Conservation (phyloP, 768 basidiomycete genomes). For the Mycena vitilis region DNA sequence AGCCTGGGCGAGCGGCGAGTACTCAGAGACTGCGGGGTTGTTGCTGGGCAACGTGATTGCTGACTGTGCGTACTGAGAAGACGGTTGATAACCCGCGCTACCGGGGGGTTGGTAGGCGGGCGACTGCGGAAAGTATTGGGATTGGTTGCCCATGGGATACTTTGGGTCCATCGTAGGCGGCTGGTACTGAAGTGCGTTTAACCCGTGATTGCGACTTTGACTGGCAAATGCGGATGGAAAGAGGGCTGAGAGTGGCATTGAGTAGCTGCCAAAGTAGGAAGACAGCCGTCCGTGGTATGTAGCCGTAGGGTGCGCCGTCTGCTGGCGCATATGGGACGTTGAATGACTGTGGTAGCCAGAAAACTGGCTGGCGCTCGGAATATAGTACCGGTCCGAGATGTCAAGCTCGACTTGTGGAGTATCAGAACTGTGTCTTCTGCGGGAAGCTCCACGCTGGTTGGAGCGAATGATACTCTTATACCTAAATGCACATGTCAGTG, state of each 20-base stretch:
- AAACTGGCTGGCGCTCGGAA: neutral
- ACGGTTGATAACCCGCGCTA: conserved; percentile 8
- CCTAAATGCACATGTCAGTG: conserved; percentile 41
- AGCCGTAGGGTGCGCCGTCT: neutral
- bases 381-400: neutral
- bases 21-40: conserved; percentile 8
- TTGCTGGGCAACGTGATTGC: conserved; percentile 3
- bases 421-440: conserved; percentile 4
- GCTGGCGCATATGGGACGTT: too few species aligned
- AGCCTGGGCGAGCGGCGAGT: conserved; percentile 3
- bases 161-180: neutral
- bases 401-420: conserved; percentile 13
- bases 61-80: conserved; percentile 19
- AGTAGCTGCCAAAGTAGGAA: conserved; percentile 1
- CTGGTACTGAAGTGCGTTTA: conserved; percentile 8
- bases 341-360: neutral
- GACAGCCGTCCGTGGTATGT: neutral
- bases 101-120: neutral
- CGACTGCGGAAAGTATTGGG: neutral
- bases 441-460: conserved; percentile 22
- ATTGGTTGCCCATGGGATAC: neutral
- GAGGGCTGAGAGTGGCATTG: neutral
- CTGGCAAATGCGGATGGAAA: neutral
- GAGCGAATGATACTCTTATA: conserved; percentile 63
- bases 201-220: neutral